Evolutionary conservation across 306 rosid genomes (phyloP).

Genomic region (Trifolium subterraneum): DNA sequence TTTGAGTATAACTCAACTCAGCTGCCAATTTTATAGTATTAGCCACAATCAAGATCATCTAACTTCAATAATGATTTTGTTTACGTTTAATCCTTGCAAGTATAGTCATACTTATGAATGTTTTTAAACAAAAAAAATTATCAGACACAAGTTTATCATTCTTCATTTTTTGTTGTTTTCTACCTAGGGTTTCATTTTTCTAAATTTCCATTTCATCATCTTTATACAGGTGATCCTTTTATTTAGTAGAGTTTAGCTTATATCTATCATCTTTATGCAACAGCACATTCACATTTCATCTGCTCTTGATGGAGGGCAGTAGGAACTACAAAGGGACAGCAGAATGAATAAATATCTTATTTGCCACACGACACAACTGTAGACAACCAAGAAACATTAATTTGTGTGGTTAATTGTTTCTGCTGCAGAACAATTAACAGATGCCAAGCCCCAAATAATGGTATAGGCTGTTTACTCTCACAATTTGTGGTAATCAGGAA

Average conservation of each 20-base stretch:
- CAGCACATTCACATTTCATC: slow-evolving; percentile 22
- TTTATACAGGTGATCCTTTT: neutral
- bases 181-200: neutral
- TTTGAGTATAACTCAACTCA: slow-evolving; percentile 8
- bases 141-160: neutral
- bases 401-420: slow-evolving; percentile 25
- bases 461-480: slow-evolving; percentile 3
- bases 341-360: slow-evolving; percentile 24
- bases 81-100: slow-evolving; percentile 21
- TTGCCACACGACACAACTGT: slow-evolving; percentile 16
- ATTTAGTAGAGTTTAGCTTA: slow-evolving; percentile 22
- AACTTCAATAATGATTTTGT: slow-evolving; percentile 19
- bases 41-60: slow-evolving; percentile 16
- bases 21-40: slow-evolving; percentile 10
- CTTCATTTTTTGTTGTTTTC: neutral
- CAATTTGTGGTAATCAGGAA: slow-evolving; percentile 23
- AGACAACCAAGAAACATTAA: slow-evolving; percentile 29
- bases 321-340: neutral
- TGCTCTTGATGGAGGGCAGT: slow-evolving; percentile 5
- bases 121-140: neutral
- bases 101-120: neutral
- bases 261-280: slow-evolving; percentile 30
- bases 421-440: slow-evolving; percentile 11
- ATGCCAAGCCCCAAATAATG: neutral
- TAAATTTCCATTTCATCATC: slow-evolving; percentile 27